These are phyloP conservation scores for Lasiosphaeris hirsuta DNA, from an alignment of 495 filamentous ascomycete species.

Conservation along the genomic window DNA sequence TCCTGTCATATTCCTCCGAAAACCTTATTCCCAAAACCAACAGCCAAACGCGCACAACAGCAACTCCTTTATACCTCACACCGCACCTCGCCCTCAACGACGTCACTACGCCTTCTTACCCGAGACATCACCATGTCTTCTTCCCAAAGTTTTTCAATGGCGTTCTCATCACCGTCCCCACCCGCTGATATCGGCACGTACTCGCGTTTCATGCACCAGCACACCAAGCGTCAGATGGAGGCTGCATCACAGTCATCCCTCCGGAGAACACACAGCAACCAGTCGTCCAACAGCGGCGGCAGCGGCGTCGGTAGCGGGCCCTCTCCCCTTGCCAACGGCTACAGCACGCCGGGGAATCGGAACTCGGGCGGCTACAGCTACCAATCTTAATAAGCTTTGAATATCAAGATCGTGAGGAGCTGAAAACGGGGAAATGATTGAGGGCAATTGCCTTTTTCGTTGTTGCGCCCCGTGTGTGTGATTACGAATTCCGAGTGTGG, in stretches of 20 bases:
- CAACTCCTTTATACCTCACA: background rate
- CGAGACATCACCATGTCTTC: constrained; percentile 31
- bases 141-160: constrained; percentile 22
- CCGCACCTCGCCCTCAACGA: background rate
- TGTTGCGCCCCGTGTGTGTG: no score
- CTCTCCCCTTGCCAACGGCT: constrained; percentile 35
- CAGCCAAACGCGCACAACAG: background rate
- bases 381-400: constrained; percentile 11
- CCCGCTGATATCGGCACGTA: constrained; percentile 45
- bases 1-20: background rate
- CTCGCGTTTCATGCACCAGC: constrained; percentile 46
- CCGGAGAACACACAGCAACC: background rate
- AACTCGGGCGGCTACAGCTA: constrained; percentile 19
- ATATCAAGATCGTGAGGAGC: no score
- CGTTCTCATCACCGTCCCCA: constrained; percentile 37
- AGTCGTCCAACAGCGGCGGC: constrained; percentile 11
- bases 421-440: no score
- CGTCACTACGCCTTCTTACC: background rate
- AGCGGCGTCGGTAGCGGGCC: constrained; percentile 14
- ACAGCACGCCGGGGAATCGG: constrained; percentile 13
- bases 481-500: no score
- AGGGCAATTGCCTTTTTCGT: no score
- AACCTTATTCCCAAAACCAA: background rate
- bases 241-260: constrained; percentile 31
- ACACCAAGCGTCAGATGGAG: constrained; percentile 53